Percentiles rank a stretch among this genome's conserved stretches.
Conservation (phyloP, 2,329 filamentous ascomycete species). For the Tympanopsis confertula region DNA sequence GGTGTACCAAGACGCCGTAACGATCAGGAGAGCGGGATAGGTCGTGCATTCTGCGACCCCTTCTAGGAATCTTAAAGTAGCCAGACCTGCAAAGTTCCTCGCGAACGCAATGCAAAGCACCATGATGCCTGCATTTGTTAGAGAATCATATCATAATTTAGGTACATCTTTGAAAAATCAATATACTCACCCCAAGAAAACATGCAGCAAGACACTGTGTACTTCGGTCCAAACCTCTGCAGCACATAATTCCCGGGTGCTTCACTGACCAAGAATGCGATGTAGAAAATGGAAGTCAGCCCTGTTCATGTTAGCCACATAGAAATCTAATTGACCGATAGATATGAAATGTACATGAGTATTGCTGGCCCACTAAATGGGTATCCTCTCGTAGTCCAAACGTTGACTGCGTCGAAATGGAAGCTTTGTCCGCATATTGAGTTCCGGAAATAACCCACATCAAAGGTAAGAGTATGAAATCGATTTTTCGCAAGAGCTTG, state of each 20-base stretch:
- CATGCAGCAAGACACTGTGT: constrained; percentile 8
- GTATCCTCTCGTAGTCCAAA: constrained; percentile 17
- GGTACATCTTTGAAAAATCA: constrained; percentile 18
- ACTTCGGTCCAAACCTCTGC: neutral
- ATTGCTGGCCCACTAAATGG: constrained; percentile 14
- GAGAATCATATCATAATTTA: constrained; percentile 19
- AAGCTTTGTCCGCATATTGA: constrained; percentile 18
- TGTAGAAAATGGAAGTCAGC: constrained; percentile 16
- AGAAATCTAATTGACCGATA: too few species aligned
- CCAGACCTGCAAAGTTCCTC: constrained; percentile 15
- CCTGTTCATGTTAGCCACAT: too few species aligned
- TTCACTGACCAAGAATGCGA: constrained; percentile 15
- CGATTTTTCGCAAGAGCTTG: constrained; percentile 3
- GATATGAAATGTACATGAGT: too few species aligned
- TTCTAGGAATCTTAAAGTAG: constrained; percentile 15
- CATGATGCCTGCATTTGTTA: constrained; percentile 14
- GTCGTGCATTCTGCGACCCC: constrained; percentile 16
- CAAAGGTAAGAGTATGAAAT: constrained; percentile 3
- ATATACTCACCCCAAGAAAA: constrained; percentile 19
- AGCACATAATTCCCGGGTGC: neutral
- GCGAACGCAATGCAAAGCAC: constrained; percentile 15
- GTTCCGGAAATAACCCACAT: constrained; percentile 4
- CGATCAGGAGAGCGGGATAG: constrained; percentile 15
- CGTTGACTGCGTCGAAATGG: constrained; percentile 14
- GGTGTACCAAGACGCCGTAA: constrained; percentile 19